Base-by-base conservation (phyloP, 805 yeast genomes). In the Saccharomycopsis sp. region DNA sequence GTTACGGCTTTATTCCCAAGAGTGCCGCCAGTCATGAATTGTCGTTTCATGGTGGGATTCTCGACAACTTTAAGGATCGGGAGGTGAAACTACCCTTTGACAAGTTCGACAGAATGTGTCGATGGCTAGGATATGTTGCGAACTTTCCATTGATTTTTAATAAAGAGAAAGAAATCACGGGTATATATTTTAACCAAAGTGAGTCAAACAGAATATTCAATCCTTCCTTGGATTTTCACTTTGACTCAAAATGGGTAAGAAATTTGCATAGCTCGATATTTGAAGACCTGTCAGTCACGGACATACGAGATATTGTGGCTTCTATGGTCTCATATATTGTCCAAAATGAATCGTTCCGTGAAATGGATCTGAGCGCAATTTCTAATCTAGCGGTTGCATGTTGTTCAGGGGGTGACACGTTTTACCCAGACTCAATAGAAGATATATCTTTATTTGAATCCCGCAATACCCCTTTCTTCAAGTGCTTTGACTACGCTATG, bases 1-100 rank as follows among this genome's bases (percentile, higher is more conserved):
- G 24, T 20, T 52, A 52, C 29, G 55, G 50, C 2, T 52, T 52
- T n/a, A 34, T 52, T 40, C 55, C 55, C 16, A 18, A 12, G 4
- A 44, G 48, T 12, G 48, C 48, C 4, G 16, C 16, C 21, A 44
- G 48, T 44, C 21, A 44, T 44, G 48, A 44, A 12, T 16, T 44
- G 18, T 44, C 48, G 21, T 44, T 44, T 7, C 48, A 44, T 44
- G 48, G 16, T 12, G 21, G 21, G 18, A 44, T 44, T 44, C 21
- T 44, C 7, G 21, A 44, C 18, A 20, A 12, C 18, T 44, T 12
- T 12, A n/a, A 44, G 16, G 48, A 44, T 12, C 18, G 16, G 21
- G 12, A 44, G 12, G 8, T 44, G 7, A 44, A 12, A 44, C 16
- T 44, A n/a, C 48, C 48, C 21, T 44, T 44, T 20, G 7, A 12